Percentiles rank a stretch among this genome's conserved stretches.
Evolutionary conservation across 1,139 yeast genomes (phyloP).

Genomic region (Ogataea hybrid): DNA sequence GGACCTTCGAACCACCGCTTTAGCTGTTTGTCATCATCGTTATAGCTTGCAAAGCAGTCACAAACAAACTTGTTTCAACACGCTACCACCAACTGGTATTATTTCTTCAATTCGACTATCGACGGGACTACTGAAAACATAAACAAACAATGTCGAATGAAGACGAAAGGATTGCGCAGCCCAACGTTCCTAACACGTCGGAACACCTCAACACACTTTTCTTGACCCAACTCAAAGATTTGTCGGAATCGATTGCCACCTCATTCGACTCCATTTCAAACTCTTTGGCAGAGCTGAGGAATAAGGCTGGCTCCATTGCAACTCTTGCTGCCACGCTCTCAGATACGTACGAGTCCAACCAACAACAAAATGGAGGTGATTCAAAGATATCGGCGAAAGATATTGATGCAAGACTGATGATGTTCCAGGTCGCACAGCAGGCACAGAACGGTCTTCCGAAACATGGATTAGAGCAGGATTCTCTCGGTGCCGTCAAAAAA

Average conservation of each 20-base stretch:
- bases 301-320: constrained; percentile 18
- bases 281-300: constrained; percentile 17
- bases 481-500: constrained; percentile 4
- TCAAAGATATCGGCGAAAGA: constrained; percentile 17
- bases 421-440: constrained; percentile 24
- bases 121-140: constrained; percentile 12
- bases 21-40: background rate
- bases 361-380: constrained; percentile 13
- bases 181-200: constrained; percentile 10
- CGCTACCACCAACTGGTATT: background rate
- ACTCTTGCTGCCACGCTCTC: constrained; percentile 18
- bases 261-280: constrained; percentile 19
- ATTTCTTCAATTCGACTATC: constrained; percentile 9
- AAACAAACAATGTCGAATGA: constrained; percentile 11
- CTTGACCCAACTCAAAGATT: constrained; percentile 18
- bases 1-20: background rate
- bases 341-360: constrained; percentile 14
- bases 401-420: constrained; percentile 24
- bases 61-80: constrained; percentile 5
- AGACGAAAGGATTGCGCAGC: background rate
- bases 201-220: constrained; percentile 20
- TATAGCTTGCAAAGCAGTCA: background rate
- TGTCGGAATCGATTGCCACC: constrained; percentile 18
- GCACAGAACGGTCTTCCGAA: constrained; percentile 19
- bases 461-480: constrained; percentile 9